phyloP scores from a whole-genome alignment of 306 rosid species.

The Trifolium fragiferum region DNA sequence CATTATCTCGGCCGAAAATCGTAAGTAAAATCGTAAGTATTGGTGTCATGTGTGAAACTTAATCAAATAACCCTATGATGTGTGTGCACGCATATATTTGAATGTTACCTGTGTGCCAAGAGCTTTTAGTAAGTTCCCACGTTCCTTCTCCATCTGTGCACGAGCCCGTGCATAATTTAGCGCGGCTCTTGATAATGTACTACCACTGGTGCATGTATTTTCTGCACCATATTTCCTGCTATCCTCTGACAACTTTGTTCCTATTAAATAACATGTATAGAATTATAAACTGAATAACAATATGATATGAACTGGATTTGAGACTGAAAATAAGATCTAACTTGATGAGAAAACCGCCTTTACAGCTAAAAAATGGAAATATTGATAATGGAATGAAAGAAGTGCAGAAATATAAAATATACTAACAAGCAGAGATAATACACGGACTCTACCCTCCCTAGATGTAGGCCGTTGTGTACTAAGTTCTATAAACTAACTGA shows the following conservation, averaged over 20 bases:
- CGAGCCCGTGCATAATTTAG: slow-evolving; percentile 78
- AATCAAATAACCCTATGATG: background rate
- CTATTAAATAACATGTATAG: slow-evolving; percentile 55
- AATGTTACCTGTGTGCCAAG: slow-evolving; percentile 86
- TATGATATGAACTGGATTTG: slow-evolving; percentile 8
- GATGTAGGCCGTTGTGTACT: background rate
- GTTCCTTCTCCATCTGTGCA: slow-evolving; percentile 97
- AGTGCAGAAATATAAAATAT: slow-evolving; percentile 30
- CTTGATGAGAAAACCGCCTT: slow-evolving; percentile 14
- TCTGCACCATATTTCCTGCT: slow-evolving; percentile 95
- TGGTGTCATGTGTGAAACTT: background rate
- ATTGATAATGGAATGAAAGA: slow-evolving; percentile 10
- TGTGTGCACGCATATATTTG: background rate
- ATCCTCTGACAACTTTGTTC: slow-evolving; percentile 96
- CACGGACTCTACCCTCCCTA: slow-evolving; percentile 25
- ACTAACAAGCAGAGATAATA: background rate
- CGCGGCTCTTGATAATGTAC: slow-evolving; percentile 82
- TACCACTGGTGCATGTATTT: slow-evolving; percentile 95
- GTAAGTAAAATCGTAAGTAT: slow-evolving; percentile 25
- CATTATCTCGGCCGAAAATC: slow-evolving; percentile 12
- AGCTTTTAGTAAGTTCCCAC: slow-evolving; percentile 83
- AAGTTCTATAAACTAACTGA: slow-evolving; percentile 25
- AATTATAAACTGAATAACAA: slow-evolving; percentile 33
- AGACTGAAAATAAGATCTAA: background rate
- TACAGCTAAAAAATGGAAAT: slow-evolving; percentile 22